phyloP scores from a whole-genome alignment of 2,329 filamentous ascomycete genomes.

The Pseudocercospora crystallina region DNA sequence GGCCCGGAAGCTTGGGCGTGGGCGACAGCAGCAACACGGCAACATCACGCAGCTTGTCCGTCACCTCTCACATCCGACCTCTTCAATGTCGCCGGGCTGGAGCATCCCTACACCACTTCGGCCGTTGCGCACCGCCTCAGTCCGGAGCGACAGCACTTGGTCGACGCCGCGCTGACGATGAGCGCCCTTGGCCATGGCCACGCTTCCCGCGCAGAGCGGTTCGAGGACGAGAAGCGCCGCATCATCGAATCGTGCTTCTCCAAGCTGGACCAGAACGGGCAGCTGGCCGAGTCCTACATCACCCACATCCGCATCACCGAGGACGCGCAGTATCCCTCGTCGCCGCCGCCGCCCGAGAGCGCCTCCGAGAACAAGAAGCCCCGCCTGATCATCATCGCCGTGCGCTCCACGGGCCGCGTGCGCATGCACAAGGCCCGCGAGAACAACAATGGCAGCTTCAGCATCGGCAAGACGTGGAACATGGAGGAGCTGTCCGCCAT shows the following conservation, averaged over 20 bases:
- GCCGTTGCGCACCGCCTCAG: too few relatives aligned
- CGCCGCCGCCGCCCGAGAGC: constrained; percentile 79
- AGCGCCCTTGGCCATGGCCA: constrained; percentile 1
- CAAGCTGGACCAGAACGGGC: constrained; percentile 84
- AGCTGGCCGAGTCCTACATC: constrained; percentile 89
- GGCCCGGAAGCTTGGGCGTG: too few relatives aligned
- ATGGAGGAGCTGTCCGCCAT: constrained; percentile 84
- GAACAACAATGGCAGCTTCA: constrained; percentile 90
- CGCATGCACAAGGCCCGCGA: constrained; percentile 97
- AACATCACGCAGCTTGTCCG: too few relatives aligned
- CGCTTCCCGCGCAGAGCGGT: constrained; percentile 68
- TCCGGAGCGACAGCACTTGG: too few relatives aligned
- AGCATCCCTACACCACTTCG: too few relatives aligned
- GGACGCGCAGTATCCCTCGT: constrained; percentile 77
- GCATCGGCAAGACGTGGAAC: constrained; percentile 97
- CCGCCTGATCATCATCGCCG: constrained; percentile 87
- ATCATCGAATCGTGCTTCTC: constrained; percentile 94
- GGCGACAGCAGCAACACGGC: too few relatives aligned
- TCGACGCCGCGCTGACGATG: too few relatives aligned
- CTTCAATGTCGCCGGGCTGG: too few relatives aligned
- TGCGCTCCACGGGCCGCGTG: constrained; percentile 87
- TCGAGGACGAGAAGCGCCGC: constrained; percentile 93
- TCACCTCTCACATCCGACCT: too few relatives aligned
- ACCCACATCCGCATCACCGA: constrained; percentile 92
- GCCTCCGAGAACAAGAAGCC: constrained; percentile 76